Percentiles rank a stretch among this genome's conserved stretches.
Conservation (phyloP, 768 basidiomycete species). For the Boletus barrowsii region DNA sequence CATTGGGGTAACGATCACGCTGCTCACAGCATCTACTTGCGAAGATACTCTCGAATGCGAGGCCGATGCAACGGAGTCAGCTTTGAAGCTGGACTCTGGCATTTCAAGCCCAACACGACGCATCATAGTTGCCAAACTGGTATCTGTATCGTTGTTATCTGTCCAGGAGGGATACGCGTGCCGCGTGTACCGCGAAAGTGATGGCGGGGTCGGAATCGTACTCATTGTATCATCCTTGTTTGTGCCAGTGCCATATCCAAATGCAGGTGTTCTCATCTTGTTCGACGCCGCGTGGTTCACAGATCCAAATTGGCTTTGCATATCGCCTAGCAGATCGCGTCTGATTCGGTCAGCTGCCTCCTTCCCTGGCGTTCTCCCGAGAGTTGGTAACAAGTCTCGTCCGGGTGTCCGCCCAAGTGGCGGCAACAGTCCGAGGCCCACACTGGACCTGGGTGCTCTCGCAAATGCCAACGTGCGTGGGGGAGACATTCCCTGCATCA, state of each 20-base stretch:
- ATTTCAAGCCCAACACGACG: constrained; percentile 52
- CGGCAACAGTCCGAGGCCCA: constrained; percentile 32
- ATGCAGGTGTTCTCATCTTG: constrained; percentile 27
- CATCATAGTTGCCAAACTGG: constrained; percentile 71
- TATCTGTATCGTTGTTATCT: constrained; percentile 49
- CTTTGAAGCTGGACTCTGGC: constrained; percentile 30
- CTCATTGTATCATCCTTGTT: constrained; percentile 59
- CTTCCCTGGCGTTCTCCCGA: constrained; percentile 66
- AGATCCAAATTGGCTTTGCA: constrained; percentile 37
- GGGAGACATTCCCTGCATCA: constrained; percentile 46
- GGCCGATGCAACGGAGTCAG: constrained; percentile 12
- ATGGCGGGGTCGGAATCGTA: constrained; percentile 67
- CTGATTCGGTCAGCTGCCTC: constrained; percentile 70
- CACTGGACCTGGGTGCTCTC: constrained; percentile 36
- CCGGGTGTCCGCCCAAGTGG: constrained; percentile 62
- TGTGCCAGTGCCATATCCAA: constrained; percentile 20
- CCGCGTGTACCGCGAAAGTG: constrained; percentile 62
- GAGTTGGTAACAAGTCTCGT: constrained; percentile 43
- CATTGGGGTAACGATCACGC: neutral
- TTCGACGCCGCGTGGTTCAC: constrained; percentile 11
- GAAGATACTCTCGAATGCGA: constrained; percentile 11
- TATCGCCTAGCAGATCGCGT: constrained; percentile 57
- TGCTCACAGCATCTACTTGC: constrained; percentile 1
- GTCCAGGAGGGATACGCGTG: constrained; percentile 33
- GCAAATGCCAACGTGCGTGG: constrained; percentile 55